A percentile compares a stretch with the other conserved stretches of the same genome.
These are phyloP conservation scores for Lepidium didymum DNA, from an alignment of 345 rosid species.

Conservation along the genomic window DNA sequence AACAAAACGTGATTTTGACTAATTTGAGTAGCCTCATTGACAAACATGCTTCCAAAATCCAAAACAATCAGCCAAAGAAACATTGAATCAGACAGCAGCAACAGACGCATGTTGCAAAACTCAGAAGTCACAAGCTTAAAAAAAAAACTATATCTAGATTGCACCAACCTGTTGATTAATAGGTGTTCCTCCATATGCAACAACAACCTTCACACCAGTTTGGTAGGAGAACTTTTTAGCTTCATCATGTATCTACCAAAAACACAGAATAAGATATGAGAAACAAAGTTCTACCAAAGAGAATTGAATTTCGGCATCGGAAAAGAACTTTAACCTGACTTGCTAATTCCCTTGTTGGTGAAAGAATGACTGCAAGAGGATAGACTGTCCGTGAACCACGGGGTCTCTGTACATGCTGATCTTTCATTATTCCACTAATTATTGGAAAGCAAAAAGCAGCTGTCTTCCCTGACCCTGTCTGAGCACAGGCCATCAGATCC, in stretches of 20 bases:
- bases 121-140: background rate
- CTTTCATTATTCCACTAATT: constrained; percentile 84
- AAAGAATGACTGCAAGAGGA: constrained; percentile 91
- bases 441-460: constrained; percentile 98
- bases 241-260: constrained; percentile 91
- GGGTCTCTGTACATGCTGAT: constrained; percentile 61
- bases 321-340: constrained; percentile 62
- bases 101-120: background rate
- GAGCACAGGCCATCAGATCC: constrained; percentile 99
- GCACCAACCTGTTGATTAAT: constrained; percentile 68
- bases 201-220: constrained; percentile 96
- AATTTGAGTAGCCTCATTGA: background rate
- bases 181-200: constrained; percentile 99
- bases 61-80: background rate
- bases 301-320: background rate
- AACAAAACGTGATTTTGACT: background rate
- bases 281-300: constrained; percentile 2
- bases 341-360: constrained; percentile 97
- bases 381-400: constrained; percentile 81
- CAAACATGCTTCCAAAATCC: background rate
- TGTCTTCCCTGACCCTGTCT: constrained; percentile 99
- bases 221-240: constrained; percentile 93
- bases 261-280: background rate
- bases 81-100: background rate
- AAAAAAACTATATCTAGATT: background rate